These are phyloP conservation scores for Cenchrus americanus DNA, from an alignment of 176 grass and related monocot species.

Conservation along the genomic window DNA sequence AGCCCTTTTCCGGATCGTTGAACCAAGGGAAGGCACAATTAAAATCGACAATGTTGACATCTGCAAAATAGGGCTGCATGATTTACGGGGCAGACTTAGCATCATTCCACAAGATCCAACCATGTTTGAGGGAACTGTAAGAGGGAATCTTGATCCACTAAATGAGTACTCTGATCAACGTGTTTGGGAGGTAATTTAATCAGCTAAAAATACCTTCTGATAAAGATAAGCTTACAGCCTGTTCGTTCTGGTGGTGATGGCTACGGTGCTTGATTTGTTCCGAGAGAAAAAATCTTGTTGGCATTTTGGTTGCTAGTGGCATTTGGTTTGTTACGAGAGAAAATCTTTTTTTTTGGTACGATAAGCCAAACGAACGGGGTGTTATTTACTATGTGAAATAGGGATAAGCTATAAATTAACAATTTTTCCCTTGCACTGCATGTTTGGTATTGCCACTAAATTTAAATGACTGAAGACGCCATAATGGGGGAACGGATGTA, in stretches of 20 bases:
- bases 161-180: conserved; percentile 78
- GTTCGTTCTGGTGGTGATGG: too few species aligned
- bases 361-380: too few species aligned
- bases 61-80: conserved; percentile 85
- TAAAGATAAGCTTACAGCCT: background rate
- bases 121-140: conserved; percentile 87
- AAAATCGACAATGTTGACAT: conserved; percentile 87
- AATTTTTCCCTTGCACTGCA: background rate
- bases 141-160: conserved; percentile 88
- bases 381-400: background rate
- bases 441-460: background rate
- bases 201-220: background rate
- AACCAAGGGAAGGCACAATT: conserved; percentile 77
- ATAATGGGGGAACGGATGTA: background rate
- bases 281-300: too few species aligned
- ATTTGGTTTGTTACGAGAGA: too few species aligned
- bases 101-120: conserved; percentile 97
- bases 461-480: background rate
- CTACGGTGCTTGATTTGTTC: too few species aligned
- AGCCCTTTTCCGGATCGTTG: conserved; percentile 78
- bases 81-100: conserved; percentile 82
- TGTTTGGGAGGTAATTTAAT: conserved; percentile 83
- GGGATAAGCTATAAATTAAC: background rate
- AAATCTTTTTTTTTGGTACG: too few species aligned
- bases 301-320: too few species aligned